Base-by-base conservation (phyloP, 192 early-diverging fungal genomes). In the Gigaspora rosea region DNA sequence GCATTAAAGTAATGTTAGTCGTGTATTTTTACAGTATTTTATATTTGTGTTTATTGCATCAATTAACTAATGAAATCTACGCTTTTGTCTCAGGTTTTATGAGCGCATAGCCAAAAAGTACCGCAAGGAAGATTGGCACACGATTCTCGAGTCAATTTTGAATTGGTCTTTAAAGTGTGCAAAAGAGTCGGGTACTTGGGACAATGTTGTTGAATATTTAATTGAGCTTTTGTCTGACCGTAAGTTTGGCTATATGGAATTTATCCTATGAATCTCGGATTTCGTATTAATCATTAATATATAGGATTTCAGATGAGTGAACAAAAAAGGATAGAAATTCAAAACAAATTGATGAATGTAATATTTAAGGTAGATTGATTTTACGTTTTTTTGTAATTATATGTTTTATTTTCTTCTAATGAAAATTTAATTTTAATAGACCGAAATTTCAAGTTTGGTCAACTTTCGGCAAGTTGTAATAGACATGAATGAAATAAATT, bases 91-190 rank as follows among this genome's bases (percentile, higher is more conserved):
- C 64, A 91, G 87, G 57, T 96, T 96, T 78, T 96, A 93, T 83
- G 94, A 95, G 61, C 81, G 95, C 3, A 96, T 96, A 66, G 89
- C 86, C 59, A 95, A 93, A 71, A 96, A 92, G 8, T 96, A 96
- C 81, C 88, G 95, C 4, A 95, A 95, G 76, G 95, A 96, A 78
- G 79, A 83, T 47, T 96, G 95, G 95, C 82, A 83, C 69, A 72
- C 80, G 27, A 86, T 96, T 2, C 81, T 96, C 12, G 88, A 84
- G 9, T 88, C 88, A 8, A 92, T 95, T 18, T 71, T 94, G 46
- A 78, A 83, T 54, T 88, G 85, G 80, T 92, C 88, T 5, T 68
- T 91, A 6, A 84, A 83, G 11, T 96, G 95, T 82, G 94, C 94
- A 3, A 88, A 86, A 67, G 86, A 90, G 59, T 78, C 93, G 8